Base-by-base conservation (phyloP, 139 green algal species). In the Ettlia oleoabundans region DNA sequence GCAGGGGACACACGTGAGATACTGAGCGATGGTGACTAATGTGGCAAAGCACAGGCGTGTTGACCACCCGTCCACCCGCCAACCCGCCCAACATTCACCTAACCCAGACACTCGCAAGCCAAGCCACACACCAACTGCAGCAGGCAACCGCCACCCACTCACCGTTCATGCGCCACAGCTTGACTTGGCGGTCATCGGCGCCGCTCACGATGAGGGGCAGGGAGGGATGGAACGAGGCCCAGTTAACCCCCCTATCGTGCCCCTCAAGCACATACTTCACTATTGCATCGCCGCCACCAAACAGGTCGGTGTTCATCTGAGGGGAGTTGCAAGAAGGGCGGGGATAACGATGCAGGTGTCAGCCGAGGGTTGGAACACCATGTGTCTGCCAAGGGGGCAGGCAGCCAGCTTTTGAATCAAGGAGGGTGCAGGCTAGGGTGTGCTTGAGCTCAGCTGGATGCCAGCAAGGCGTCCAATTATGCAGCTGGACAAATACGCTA, bases 191-290 rank as follows among this genome's bases (percentile, higher is more conserved):
- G 88, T 99, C 97, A 82, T 99, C 97, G n/a, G 97, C 97, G 21
- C 97, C 97, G 26, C 95, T 98, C 55, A 99, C 97, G 42, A 99
- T 98, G 53, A 99, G 91, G 4, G 97, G 97, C 63, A 99, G 91
- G 0, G 91, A 95, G 80, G 97, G 97, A 89, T 99, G 97, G 92
- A 99, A 99, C 13, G 93, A 87, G 2, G 95, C 97, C 97, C 97
- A 99, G 91, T 99, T 99, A 9, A 99, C 97, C 10, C 97, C 97
- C 8, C 97, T 88, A 89, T 99, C 97, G 83, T 99, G 97, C 8
- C 97, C 97, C 87, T 99, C 97, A 63, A 99, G 91, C 72, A 99
- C 97, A 87, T 99, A 99, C 93, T 99, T 99, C 28, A 99, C 97
- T 32, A 98, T 88, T 2, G 95, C 95, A 80, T 99, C 97, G 19